These are phyloP conservation scores for Coelastrella sp. DNA, from an alignment of 139 green algal species.

Conservation along the genomic window DNA sequence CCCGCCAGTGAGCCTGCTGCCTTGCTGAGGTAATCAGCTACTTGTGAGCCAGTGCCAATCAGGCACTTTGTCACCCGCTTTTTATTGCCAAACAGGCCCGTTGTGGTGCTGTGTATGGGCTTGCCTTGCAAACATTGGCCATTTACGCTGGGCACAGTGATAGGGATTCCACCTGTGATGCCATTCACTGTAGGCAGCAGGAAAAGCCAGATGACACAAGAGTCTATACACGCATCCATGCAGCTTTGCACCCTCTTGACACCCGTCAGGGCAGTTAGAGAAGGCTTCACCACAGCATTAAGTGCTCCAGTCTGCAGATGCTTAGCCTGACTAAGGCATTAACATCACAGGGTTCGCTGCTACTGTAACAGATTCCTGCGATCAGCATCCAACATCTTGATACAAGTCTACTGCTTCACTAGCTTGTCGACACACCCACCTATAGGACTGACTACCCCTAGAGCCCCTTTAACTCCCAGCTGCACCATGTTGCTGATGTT, in stretches of 20 bases:
- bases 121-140: constrained; percentile 15
- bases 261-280: no score
- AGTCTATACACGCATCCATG: no score
- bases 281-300: no score
- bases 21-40: constrained; percentile 17
- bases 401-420: no score
- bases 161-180: constrained; percentile 11
- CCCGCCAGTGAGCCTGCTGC: constrained; percentile 3
- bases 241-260: no score
- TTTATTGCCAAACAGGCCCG: background rate
- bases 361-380: no score
- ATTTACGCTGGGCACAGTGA: constrained; percentile 4
- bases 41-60: constrained; percentile 3
- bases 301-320: no score
- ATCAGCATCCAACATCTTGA: no score
- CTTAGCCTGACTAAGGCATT: no score
- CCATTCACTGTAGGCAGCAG: constrained; percentile 21
- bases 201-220: background rate
- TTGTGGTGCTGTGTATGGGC: background rate
- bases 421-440: background rate
- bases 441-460: constrained; percentile 3
- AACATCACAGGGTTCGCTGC: no score
- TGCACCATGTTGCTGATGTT: constrained; percentile 31
- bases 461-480: constrained; percentile 4
- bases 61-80: constrained; percentile 17